phyloP scores from a whole-genome alignment of 345 rosid species.

The Eutrema japonicum region DNA sequence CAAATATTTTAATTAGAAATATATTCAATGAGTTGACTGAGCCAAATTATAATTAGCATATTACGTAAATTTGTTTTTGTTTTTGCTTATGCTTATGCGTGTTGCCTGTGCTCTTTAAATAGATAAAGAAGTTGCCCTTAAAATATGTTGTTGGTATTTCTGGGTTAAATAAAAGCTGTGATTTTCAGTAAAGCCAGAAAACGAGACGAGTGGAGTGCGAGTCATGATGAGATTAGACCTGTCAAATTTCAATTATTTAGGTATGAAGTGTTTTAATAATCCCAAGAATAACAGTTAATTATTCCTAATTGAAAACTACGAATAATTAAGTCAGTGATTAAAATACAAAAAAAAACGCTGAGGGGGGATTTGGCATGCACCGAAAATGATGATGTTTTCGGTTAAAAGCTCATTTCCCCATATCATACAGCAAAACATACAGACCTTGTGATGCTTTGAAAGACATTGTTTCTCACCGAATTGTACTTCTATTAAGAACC shows the following conservation, averaged over 20 bases:
- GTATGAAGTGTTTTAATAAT: constrained; percentile 48
- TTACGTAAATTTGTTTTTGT: constrained; percentile 17
- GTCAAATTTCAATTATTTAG: constrained; percentile 52
- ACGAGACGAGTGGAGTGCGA: constrained; percentile 53
- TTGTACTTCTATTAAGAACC: constrained; percentile 40
- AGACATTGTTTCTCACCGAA: constrained; percentile 38
- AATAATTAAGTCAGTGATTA: constrained; percentile 34
- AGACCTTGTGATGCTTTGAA: constrained; percentile 36
- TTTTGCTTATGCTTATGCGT: constrained; percentile 6
- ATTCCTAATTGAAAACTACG: constrained; percentile 28
- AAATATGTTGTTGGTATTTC: constrained; percentile 16
- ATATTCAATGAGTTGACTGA: constrained; percentile 29
- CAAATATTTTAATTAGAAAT: constrained; percentile 11
- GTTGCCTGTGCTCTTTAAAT: constrained; percentile 23
- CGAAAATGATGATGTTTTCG: constrained; percentile 44
- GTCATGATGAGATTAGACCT: constrained; percentile 57
- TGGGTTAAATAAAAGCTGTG: constrained; percentile 39
- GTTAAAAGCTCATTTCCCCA: constrained; percentile 43
- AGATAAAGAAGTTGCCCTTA: constrained; percentile 21
- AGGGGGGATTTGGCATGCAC: constrained; percentile 44
- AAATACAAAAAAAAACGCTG: constrained; percentile 7
- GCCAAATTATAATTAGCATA: constrained; percentile 23
- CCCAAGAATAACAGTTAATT: constrained; percentile 41
- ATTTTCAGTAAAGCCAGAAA: constrained; percentile 44
- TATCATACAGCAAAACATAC: constrained; percentile 41